Evolutionary conservation across 768 basidiomycete genomes (phyloP).

Genomic region (Agrocybe pediades): DNA sequence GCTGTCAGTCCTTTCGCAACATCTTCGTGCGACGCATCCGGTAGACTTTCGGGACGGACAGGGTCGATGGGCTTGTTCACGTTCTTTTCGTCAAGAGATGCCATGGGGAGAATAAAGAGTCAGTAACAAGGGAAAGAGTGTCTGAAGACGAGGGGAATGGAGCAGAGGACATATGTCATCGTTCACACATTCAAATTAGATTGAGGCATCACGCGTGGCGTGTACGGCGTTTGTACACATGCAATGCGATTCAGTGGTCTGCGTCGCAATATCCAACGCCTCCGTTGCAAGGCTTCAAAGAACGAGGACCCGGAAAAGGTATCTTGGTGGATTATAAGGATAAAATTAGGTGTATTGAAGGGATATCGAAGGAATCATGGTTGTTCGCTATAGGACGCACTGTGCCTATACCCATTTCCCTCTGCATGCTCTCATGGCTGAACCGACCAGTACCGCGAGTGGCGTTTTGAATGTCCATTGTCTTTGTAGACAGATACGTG

Average conservation of each 20-base stretch:
- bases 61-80: constrained; percentile 23
- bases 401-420: not conserved
- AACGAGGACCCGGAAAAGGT: not conserved
- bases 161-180: not conserved
- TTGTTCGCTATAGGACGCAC: not conserved
- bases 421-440: not conserved
- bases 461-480: too few relatives aligned
- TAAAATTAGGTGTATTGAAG: not conserved
- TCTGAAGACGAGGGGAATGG: not conserved
- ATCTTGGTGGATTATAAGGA: not conserved
- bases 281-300: too few relatives aligned
- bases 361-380: not conserved
- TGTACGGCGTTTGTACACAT: not conserved
- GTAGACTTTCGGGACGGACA: constrained; percentile 36
- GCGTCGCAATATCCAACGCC: not conserved
- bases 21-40: constrained; percentile 32
- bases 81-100: constrained; percentile 9
- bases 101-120: not conserved
- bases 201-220: not conserved
- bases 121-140: not conserved
- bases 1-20: constrained; percentile 32
- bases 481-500: not conserved
- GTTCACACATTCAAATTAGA: not conserved
- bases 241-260: not conserved
- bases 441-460: not conserved